Evolutionary conservation across 2,329 filamentous ascomycete genomes (phyloP).

Genomic region (Penicillium sp.): DNA sequence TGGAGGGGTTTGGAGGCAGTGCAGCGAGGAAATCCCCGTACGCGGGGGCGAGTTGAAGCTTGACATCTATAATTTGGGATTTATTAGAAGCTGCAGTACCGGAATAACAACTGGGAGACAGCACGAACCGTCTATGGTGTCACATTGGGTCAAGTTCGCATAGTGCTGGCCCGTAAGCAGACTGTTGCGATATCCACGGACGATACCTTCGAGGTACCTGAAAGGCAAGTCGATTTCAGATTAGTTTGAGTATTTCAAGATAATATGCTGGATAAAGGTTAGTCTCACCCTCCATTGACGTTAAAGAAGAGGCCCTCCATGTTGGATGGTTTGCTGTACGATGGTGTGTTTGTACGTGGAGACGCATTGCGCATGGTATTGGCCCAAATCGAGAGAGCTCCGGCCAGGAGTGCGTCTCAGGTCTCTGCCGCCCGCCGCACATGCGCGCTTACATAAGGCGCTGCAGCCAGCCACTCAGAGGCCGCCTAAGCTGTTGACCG

Average conservation of each 20-base stretch:
- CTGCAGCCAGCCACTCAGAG: conserved; percentile 17
- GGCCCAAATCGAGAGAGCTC: conserved; percentile 11
- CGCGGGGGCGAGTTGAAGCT: conserved; percentile 91
- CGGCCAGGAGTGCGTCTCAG: neutral
- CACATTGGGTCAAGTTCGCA: conserved; percentile 93
- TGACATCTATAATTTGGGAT: conserved; percentile 65
- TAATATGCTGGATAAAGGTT: neutral
- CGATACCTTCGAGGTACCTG: conserved; percentile 95
- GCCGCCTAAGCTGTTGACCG: conserved; percentile 28
- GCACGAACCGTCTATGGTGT: conserved; percentile 81
- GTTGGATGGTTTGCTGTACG: conserved; percentile 15
- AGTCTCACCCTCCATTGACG: conserved; percentile 76
- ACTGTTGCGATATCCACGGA: conserved; percentile 92
- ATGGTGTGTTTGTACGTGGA: neutral
- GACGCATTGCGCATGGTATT: conserved; percentile 4
- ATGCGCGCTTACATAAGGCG: conserved; percentile 27
- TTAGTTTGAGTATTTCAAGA: neutral
- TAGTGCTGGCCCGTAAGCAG: conserved; percentile 89
- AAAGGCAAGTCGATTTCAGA: neutral
- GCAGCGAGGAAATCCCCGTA: conserved; percentile 96
- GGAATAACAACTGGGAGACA: neutral
- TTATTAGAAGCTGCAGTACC: conserved; percentile 13
- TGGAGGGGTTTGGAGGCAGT: conserved; percentile 93
- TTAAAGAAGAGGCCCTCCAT: conserved; percentile 97
- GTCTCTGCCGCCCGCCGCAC: neutral